Base-by-base conservation (phyloP, 2,329 filamentous ascomycete genomes). In the Fusarium chaquense region DNA sequence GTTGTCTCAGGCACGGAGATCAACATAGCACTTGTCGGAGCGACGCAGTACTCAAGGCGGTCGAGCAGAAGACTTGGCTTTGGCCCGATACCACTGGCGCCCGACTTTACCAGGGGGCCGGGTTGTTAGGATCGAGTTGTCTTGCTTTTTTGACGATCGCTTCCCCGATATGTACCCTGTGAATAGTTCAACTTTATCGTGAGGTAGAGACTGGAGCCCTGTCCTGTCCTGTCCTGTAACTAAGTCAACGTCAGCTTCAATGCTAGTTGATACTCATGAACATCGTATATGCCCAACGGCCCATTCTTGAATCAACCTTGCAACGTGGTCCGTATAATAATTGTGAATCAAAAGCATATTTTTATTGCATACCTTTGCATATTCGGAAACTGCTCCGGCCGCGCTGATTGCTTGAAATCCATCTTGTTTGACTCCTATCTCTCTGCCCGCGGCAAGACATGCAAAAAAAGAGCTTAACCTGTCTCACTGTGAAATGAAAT, bases 81-180 rank as follows among this genome's bases (percentile, higher is more conserved):
- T 72, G 63, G 59, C 57, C 69, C 67, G 60, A 73, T 65, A 62
- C 70, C 69, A 65, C 71, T 73, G 72, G 69, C 71, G 71, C 67
- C 67, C 67, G 47, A 68, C 67, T 61, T 64, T 70, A 71, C 67
- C 71, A 59, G 67, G 62, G 67, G 61, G 54, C 58, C 51, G 65
- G 61, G 56, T 54, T 59, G 58, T 66, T 71, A 65, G 69, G 51
- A 67, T 66, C 58, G 65, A 22, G 53, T 32, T 49, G 60, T 52
- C 53, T 56, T 56, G 33, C 43, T 52, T 55, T 30, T 67, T 53
- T 15, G 67, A 56, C 62, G 62, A 70, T 70, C 67, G 35, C 56
- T 26, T 70, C 62, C 52, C 52, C 26, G 62, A 65, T 54, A 51
- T 46, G 67, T 56, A 58, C 67, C 67, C 66, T 70, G 32, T 45